A percentile compares a stretch with the other conserved stretches of the same genome.
Evolutionary conservation across 208 protist genomes (phyloP).

Genomic region (Acanthamoeba polyphaga): DNA sequence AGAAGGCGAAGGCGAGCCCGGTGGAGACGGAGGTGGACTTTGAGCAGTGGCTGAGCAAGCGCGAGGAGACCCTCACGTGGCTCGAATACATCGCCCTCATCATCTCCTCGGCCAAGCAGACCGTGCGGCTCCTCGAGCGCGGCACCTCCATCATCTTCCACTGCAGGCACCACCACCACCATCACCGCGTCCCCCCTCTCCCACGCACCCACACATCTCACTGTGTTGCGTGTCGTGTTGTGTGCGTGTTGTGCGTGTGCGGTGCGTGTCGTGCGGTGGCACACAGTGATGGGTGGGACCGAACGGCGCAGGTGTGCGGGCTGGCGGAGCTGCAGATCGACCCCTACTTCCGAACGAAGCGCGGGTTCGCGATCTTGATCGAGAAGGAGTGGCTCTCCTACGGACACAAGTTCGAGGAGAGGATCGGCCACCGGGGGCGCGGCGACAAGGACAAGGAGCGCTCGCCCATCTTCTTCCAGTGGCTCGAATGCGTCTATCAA

Average conservation of each 20-base stretch:
- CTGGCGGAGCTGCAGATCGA: slow-evolving; percentile 94
- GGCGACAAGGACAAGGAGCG: slow-evolving; percentile 42
- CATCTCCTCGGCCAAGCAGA: slow-evolving; percentile 17
- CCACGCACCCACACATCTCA: too few relatives aligned
- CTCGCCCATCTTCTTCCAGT: slow-evolving; percentile 54
- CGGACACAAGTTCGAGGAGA: slow-evolving; percentile 96
- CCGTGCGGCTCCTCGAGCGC: slow-evolving; percentile 23
- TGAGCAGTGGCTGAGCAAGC: neutral
- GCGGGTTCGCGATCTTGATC: slow-evolving; percentile 95
- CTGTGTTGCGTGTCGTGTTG: neutral
- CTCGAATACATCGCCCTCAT: slow-evolving; percentile 53
- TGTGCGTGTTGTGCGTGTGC: neutral
- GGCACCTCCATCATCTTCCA: slow-evolving; percentile 44
- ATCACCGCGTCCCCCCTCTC: neutral
- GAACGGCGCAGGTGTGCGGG: slow-evolving; percentile 93
- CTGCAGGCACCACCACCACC: neutral
- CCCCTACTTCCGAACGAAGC: slow-evolving; percentile 95
- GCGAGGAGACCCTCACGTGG: slow-evolving; percentile 26
- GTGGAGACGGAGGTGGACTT: slow-evolving; percentile 5
- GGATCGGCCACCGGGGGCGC: slow-evolving; percentile 3
- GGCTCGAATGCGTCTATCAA: slow-evolving; percentile 51
- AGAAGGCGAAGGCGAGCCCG: neutral
- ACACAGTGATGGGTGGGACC: slow-evolving; percentile 95
- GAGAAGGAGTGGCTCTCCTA: slow-evolving; percentile 97
- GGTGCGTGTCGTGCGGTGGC: neutral